Base-by-base conservation (phyloP, 1,284 basidiomycete genomes). In the Neolentinus lepideus region DNA sequence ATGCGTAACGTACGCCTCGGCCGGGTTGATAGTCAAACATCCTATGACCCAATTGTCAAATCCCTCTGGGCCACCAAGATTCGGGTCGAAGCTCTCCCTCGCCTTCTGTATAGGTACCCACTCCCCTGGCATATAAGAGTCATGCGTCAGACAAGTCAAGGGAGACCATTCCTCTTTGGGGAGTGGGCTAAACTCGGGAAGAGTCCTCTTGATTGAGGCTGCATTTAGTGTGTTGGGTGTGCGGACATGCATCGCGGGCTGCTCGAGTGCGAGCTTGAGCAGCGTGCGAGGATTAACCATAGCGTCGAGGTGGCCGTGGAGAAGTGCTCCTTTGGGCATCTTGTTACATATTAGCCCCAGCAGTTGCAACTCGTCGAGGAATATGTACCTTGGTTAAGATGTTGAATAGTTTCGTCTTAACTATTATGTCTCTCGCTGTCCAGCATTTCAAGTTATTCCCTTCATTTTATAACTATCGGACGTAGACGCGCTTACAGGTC, bases 261-360 rank as follows among this genome's bases (percentile, higher is more conserved):
- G 72, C 52, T 77, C 69, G 19, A 85, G 65, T 2, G 84, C 84
- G 14, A 82, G 68, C 27, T 72, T 64, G 12, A 85, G 69, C 2
- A 89, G 69, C 31, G 74, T 70, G 11, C 70, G 64, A 1, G 72
- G 74, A 56, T 85, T 78, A 33, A 88, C 85, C 1, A 80, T 87
- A 12, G 84, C 80, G 61, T 88, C 86, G 9, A 89, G 72, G 63
- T 90, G 88, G 0, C 75, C 80, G 63, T 90, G 88, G 16, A 90
- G 71, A 3, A 89, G 72, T 0, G 76, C 85, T 48, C 88, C 88
- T 67, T 90, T 90, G 10, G 87, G 87, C 84, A 90, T 88, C 85
- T 87, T 53, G 31, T 29, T 19, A 11, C 21, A 22, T 11, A 19
- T 51, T 24, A 24, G 43, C 35, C 16, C 12, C 9, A 26, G 12